A percentile compares a stretch with the other conserved stretches of the same genome.
Evolutionary conservation across 164 flowering plant species (phyloP).

Genomic region (Berberis vulgaris): DNA sequence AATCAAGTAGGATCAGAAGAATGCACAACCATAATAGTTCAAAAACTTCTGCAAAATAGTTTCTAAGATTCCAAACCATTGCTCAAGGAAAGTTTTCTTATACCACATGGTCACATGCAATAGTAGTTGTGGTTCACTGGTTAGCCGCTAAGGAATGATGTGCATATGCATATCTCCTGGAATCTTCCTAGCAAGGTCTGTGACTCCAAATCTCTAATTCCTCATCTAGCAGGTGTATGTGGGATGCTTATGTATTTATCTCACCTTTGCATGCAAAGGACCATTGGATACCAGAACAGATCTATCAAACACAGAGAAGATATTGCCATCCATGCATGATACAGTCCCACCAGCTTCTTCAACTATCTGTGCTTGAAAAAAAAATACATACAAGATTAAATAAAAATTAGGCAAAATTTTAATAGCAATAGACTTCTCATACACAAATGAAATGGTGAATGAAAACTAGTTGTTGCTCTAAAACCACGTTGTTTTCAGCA

Average conservation of each 20-base stretch:
- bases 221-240: no score
- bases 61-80: no score
- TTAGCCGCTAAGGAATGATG: neutral
- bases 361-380: constrained; percentile 53
- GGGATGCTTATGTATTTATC: constrained; percentile 3
- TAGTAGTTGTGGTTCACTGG: neutral
- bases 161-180: neutral
- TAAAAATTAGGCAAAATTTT: neutral
- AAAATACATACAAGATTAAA: neutral
- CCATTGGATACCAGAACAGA: constrained; percentile 91
- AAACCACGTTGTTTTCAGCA: no score
- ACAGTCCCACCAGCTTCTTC: constrained; percentile 96
- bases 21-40: no score
- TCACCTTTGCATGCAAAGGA: constrained; percentile 60
- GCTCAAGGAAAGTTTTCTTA: neutral
- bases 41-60: no score
- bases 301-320: constrained; percentile 83
- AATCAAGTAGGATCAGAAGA: no score
- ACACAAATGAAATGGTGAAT: no score
- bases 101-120: neutral
- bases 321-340: constrained; percentile 80
- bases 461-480: no score
- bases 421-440: neutral
- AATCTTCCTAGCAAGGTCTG: neutral
- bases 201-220: no score